Evolutionary conservation across 176 grass and related monocot species (phyloP).

Genomic region (Stipa capillata): DNA sequence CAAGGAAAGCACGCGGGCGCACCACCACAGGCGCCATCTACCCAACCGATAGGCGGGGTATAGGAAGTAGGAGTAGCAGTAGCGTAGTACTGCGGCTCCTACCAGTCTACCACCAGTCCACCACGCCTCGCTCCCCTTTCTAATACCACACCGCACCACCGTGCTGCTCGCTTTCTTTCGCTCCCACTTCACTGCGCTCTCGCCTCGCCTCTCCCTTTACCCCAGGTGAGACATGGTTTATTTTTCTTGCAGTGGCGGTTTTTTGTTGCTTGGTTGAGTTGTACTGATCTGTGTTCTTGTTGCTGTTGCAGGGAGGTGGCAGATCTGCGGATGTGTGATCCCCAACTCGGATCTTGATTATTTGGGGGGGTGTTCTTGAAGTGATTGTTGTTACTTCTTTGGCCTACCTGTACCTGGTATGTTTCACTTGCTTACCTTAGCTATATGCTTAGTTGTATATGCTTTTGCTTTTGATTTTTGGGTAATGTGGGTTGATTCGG

Average conservation of each 20-base stretch:
- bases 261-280: not conserved
- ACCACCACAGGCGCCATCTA: not conserved
- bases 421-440: not conserved
- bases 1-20: not conserved
- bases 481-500: constrained; percentile 15
- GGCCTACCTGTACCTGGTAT: not conserved
- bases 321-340: constrained; percentile 18
- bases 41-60: not conserved
- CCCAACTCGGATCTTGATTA: not conserved
- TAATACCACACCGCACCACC: not conserved
- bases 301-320: constrained; percentile 3
- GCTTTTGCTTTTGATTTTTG: not conserved
- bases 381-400: not conserved
- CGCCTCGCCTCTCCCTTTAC: not conserved
- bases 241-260: not conserved
- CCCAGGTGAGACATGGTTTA: not conserved
- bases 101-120: not conserved
- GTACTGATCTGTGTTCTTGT: constrained; percentile 12
- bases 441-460: not conserved
- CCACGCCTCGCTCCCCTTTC: not conserved
- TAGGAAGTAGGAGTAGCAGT: not conserved
- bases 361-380: not conserved
- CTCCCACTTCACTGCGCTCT: constrained; percentile 10
- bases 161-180: not conserved
- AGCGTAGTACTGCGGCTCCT: not conserved